phyloP scores from a whole-genome alignment of 768 basidiomycete genomes.

The Boletus fagicola region DNA sequence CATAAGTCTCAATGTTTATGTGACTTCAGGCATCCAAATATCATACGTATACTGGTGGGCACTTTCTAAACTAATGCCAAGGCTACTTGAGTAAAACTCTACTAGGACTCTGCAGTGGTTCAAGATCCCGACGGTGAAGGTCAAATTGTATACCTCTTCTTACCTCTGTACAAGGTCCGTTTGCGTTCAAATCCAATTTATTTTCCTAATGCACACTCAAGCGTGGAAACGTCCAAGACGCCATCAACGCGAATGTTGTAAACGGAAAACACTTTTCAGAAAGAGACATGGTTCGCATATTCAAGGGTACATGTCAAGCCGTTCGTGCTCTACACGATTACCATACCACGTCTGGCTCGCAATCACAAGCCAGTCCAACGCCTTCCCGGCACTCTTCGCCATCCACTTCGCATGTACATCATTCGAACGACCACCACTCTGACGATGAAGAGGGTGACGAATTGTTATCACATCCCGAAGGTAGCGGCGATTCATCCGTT shows the following conservation, averaged over 20 bases:
- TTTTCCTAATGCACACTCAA: conserved; percentile 30
- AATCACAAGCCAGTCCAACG: conserved; percentile 23
- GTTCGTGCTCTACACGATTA: conserved; percentile 94
- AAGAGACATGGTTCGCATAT: conserved; percentile 81
- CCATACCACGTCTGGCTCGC: conserved; percentile 44
- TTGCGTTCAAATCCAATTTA: not conserved
- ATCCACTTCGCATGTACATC: conserved; percentile 25
- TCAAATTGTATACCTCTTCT: conserved; percentile 93
- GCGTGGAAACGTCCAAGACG: conserved; percentile 94
- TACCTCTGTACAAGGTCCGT: conserved; percentile 84
- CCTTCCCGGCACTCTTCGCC: conserved; percentile 12
- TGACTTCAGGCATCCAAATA: conserved; percentile 79
- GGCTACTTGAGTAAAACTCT: conserved; percentile 1
- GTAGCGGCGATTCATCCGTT: conserved; percentile 47
- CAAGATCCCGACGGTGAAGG: conserved; percentile 93
- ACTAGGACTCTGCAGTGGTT: conserved; percentile 87
- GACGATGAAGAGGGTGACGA: conserved; percentile 65
- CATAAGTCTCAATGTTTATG: not conserved
- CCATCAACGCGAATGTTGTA: conserved; percentile 82
- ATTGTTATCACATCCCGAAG: conserved; percentile 73
- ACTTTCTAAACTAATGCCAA: not conserved
- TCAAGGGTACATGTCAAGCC: conserved; percentile 93
- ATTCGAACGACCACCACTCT: conserved; percentile 32
- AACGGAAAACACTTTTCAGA: conserved; percentile 85
- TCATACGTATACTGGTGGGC: conserved; percentile 85